Evolutionary conservation across 345 rosid species (phyloP).

Genomic region (Nasturtium officinale): DNA sequence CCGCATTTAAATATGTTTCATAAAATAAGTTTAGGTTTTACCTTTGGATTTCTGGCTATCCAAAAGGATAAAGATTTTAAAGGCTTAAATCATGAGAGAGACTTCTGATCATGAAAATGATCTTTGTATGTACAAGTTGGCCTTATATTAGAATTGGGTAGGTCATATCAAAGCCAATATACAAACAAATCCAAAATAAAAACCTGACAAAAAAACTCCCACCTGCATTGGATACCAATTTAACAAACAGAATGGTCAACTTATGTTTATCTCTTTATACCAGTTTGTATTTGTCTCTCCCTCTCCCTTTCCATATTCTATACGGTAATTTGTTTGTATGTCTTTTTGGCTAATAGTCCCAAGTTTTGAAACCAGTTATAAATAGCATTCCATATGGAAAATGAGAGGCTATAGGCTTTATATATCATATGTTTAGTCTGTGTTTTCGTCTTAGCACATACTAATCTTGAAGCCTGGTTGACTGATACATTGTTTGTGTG

Average conservation of each 20-base stretch:
- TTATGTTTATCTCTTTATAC: constrained; percentile 35
- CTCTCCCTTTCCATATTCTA: constrained; percentile 25
- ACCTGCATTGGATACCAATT: constrained; percentile 42
- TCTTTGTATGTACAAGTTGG: constrained; percentile 22
- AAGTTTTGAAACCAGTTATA: constrained; percentile 11
- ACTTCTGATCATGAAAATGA: neutral
- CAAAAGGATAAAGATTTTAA: neutral
- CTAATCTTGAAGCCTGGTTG: neutral
- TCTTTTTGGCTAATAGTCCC: neutral
- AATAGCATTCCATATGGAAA: neutral
- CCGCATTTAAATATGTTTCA: neutral
- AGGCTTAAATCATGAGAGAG: neutral
- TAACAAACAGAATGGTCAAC: constrained; percentile 46
- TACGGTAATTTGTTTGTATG: constrained; percentile 19
- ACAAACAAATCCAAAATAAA: neutral
- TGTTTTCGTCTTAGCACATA: neutral
- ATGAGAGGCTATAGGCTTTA: neutral
- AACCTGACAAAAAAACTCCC: constrained; percentile 1
- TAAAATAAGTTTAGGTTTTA: neutral
- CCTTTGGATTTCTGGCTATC: neutral
- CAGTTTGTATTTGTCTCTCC: constrained; percentile 29
- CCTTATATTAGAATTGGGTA: constrained; percentile 11
- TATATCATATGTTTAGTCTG: neutral
- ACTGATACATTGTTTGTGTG: neutral
- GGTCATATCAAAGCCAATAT: constrained; percentile 17